These are phyloP conservation scores for Hyphodiscus sp. DNA, from an alignment of 2,329 filamentous ascomycete genomes.

Conservation along the genomic window DNA sequence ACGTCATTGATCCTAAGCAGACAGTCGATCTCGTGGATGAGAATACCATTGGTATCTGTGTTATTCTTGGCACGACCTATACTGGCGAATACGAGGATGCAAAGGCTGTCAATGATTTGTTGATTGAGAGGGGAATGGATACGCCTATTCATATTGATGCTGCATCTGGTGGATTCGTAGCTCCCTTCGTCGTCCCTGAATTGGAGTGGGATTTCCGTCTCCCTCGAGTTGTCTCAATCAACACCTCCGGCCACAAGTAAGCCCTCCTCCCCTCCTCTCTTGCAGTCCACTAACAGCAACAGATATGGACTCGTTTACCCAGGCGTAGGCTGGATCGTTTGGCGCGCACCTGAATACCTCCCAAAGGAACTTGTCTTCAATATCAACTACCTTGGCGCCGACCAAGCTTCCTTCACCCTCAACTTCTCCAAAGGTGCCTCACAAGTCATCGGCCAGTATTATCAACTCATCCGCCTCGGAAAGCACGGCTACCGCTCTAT, in stretches of 20 bases:
- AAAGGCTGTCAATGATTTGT: conserved; percentile 83
- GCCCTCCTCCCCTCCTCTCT: conserved; percentile 22
- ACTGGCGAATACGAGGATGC: conserved; percentile 95
- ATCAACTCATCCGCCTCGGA: conserved; percentile 90
- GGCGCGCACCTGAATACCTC: conserved; percentile 75
- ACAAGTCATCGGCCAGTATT: conserved; percentile 95
- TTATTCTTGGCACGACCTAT: conserved; percentile 88
- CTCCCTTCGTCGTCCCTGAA: conserved; percentile 79
- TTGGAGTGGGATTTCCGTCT: conserved; percentile 90
- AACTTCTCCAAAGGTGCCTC: conserved; percentile 96
- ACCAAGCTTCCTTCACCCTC: conserved; percentile 91
- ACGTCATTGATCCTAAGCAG: conserved; percentile 57
- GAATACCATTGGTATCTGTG: conserved; percentile 83
- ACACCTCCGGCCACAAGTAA: conserved; percentile 89
- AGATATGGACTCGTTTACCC: conserved; percentile 70
- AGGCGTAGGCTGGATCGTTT: conserved; percentile 90
- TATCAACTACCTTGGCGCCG: conserved; percentile 96
- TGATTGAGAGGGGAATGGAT: conserved; percentile 68
- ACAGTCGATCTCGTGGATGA: conserved; percentile 56
- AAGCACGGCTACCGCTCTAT: conserved; percentile 88
- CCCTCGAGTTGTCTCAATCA: conserved; percentile 85
- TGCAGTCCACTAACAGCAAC: conserved; percentile 3
- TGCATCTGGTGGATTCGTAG: conserved; percentile 86
- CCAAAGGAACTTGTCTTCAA: conserved; percentile 92
- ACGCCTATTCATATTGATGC: conserved; percentile 91